A percentile compares a stretch with the other conserved stretches of the same genome.
Evolutionary conservation across 2,329 filamentous ascomycete species (phyloP).

Genomic region (Exophiala mesophila): DNA sequence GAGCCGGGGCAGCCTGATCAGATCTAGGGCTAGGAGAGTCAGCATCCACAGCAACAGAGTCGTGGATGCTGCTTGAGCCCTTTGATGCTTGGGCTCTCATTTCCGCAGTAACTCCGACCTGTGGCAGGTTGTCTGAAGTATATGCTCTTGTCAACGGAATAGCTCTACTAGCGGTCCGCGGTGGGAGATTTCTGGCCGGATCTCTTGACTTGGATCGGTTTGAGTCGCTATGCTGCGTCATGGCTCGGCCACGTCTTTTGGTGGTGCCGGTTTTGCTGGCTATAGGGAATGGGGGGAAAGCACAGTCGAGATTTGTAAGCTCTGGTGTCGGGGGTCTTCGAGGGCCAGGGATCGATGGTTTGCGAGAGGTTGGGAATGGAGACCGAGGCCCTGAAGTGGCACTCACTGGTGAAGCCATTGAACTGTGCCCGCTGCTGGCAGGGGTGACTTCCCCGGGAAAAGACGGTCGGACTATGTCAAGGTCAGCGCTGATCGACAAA

Average conservation of each 20-base stretch:
- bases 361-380: conserved; percentile 36
- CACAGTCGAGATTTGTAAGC: conserved; percentile 45
- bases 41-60: no score
- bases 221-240: conserved; percentile 11
- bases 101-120: no score
- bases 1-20: no score
- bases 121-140: conserved; percentile 10
- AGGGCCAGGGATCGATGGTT: conserved; percentile 37
- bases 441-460: conserved; percentile 53
- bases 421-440: conserved; percentile 56
- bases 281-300: conserved; percentile 51
- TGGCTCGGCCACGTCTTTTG: conserved; percentile 13
- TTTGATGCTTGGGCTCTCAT: no score
- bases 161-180: conserved; percentile 5
- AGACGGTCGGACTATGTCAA: conserved; percentile 7
- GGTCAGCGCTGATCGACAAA: conserved; percentile 3
- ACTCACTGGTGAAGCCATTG: conserved; percentile 60
- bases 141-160: conserved; percentile 12
- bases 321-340: conserved; percentile 42
- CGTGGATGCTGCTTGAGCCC: no score
- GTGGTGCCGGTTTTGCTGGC: conserved; percentile 30
- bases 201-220: conserved; percentile 24
- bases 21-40: no score
- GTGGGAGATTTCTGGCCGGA: conserved; percentile 2
- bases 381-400: conserved; percentile 46